These are phyloP conservation scores for Melampsora americana DNA, from an alignment of 1,284 basidiomycete genomes.

Conservation along the genomic window DNA sequence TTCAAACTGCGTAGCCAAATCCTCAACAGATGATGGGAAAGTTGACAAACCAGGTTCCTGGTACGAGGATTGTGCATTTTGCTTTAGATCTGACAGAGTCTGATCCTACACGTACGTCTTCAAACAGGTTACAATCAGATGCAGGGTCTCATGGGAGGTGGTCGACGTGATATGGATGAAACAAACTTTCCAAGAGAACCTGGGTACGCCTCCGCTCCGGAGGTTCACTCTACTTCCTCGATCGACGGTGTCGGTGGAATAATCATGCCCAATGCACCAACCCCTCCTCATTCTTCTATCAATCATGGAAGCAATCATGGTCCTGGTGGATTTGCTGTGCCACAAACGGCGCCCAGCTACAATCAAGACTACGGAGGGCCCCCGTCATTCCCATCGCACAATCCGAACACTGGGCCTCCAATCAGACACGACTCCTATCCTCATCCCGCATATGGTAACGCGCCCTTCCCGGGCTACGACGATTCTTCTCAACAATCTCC, in stretches of 20 bases:
- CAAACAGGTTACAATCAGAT: slow-evolving; percentile 32
- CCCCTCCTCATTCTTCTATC: not conserved
- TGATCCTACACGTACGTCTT: not conserved
- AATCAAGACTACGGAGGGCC: not conserved
- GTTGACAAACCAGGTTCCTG: slow-evolving; percentile 31
- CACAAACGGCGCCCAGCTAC: slow-evolving; percentile 13
- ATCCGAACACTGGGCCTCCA: not conserved
- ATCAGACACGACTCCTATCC: not conserved
- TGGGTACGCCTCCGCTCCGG: not conserved
- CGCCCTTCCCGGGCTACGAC: not conserved
- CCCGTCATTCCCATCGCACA: not conserved
- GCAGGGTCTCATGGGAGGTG: slow-evolving; percentile 31
- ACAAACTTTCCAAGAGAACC: not conserved
- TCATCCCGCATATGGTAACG: not conserved
- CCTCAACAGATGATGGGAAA: slow-evolving; percentile 41
- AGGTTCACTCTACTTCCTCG: not conserved
- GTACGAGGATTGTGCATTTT: slow-evolving; percentile 4
- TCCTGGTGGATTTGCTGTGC: slow-evolving; percentile 34
- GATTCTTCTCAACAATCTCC: not conserved
- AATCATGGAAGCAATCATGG: slow-evolving; percentile 22
- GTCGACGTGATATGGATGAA: slow-evolving; percentile 34
- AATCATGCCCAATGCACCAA: slow-evolving; percentile 23
- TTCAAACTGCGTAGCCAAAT: slow-evolving; percentile 12
- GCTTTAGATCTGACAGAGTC: not conserved
- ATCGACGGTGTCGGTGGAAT: slow-evolving; percentile 17